Base-by-base conservation (phyloP, 2,329 filamentous ascomycete species). In the Alternaria tenuissima region DNA sequence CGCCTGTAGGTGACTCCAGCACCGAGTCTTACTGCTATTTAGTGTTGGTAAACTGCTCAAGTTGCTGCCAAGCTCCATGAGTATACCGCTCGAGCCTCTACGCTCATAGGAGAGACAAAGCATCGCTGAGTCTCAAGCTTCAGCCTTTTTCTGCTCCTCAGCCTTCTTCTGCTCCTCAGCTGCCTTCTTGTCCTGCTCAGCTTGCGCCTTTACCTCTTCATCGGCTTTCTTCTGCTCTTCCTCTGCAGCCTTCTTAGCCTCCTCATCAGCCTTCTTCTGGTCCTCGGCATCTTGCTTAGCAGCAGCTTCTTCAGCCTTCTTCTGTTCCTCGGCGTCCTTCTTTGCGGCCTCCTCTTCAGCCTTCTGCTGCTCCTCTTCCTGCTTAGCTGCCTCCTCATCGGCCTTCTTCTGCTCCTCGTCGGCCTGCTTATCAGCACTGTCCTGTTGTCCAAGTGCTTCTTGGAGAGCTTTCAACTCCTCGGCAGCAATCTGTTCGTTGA, bases 401-500 rank as follows among this genome's bases (percentile, higher is more conserved):
- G 56, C 18, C 38, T 63, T 36, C 47, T 61, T 57, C 9, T 59
- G 28, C 52, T 65, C 41, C 43, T 64, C 39, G 16, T 55, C 32
- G 20, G 22, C 49, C 36, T 41, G 26, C 11, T 46, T 52, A 43
- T 64, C 60, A 14, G n/a, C 44, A 9, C 12, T 7, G 20, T 28
- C 26, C 11, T 47, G 26, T 32, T 47, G 26, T 18, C n/a, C 44
- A 18, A 34, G 20, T 5, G 30, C 44, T 30, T 59, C 36, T 12
- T 68, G 63, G 7, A 70, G 55, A 20, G 60, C 59, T 60, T 65
- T 51, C 66, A 63, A 63, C 64, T 70, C 68, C 56, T 70, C 43
- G 4, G 36, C 57, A 18, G 71, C 71, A 42, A 65, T 59, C 46
- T 64, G 42, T 8, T 64, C 57, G 58, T 75, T 75, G 41, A 68